phyloP scores from a whole-genome alignment of 495 filamentous ascomycete species.

The Jackrogersella minutella region DNA sequence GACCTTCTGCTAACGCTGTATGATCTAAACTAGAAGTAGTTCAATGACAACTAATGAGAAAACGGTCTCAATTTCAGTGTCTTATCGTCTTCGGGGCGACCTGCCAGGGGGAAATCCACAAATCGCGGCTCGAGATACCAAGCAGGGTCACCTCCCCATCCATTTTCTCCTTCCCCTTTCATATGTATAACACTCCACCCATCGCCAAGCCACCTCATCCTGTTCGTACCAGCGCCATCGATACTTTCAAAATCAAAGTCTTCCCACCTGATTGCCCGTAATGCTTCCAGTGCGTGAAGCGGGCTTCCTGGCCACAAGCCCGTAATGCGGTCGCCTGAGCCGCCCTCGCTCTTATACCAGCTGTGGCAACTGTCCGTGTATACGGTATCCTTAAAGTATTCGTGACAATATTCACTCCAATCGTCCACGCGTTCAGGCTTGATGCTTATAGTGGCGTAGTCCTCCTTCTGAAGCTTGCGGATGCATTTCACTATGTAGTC shows the following conservation, averaged over 20 bases:
- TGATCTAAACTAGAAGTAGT: too few species aligned
- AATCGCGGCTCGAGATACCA: constrained; percentile 60
- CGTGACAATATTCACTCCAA: constrained; percentile 66
- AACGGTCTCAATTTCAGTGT: constrained; percentile 54
- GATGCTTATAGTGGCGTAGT: constrained; percentile 63
- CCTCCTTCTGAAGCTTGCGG: constrained; percentile 72
- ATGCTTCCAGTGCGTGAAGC: constrained; percentile 53
- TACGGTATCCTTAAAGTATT: constrained; percentile 71
- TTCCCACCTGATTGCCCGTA: constrained; percentile 56
- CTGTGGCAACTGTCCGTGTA: constrained; percentile 71
- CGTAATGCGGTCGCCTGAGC: constrained; percentile 45
- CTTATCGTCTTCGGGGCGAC: constrained; percentile 54
- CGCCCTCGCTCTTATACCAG: constrained; percentile 67
- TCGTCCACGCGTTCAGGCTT: constrained; percentile 66
- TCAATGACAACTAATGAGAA: constrained; percentile 55
- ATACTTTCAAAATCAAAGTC: constrained; percentile 51
- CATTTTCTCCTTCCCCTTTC: constrained; percentile 30
- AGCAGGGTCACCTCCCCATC: constrained; percentile 51
- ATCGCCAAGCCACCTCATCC: constrained; percentile 59
- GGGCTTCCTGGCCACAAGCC: constrained; percentile 56
- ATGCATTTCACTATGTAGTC: constrained; percentile 70
- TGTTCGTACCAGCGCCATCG: constrained; percentile 38
- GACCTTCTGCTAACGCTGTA: too few species aligned
- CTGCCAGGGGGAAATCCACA: constrained; percentile 51
- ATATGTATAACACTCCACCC: constrained; percentile 58